Evolutionary conservation across 768 basidiomycete species (phyloP), one percentile per base, ranked within the genome.

Genomic region (Tylopilus cervinicoccineus): DNA sequence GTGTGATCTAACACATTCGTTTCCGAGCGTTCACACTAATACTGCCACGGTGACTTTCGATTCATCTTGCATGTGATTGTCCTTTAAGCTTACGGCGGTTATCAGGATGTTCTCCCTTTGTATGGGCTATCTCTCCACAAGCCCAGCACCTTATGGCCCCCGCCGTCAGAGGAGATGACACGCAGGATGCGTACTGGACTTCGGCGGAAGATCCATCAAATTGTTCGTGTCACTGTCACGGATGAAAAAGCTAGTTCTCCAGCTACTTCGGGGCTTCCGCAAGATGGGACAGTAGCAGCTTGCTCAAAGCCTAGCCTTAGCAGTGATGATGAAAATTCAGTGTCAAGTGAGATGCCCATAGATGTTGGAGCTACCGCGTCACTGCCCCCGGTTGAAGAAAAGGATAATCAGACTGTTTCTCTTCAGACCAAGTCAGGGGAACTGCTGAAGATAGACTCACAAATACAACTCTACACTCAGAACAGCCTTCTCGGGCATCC

Each of bases 1-100:
- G 89, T 88, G 79, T 55, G 86, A 88, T 66, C 69, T 98, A n/a
- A 94, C 91, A 0, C 96, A 98, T 65, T 93, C 90, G 0, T 97
- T 98, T 66, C 89, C 92, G 0, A 92, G 88, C 57, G 78, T 94
- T 38, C 78, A 90, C 59, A 71, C 75, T 32, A 97, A 98, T 64
- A 93, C 90, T 2, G 75, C 79, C 4, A 92, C 93, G 43, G 93
- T 89, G 57, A 54, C 76, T 64, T 42, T 14, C 14, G 12, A 32
- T 22, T 19, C 24, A 16, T 19, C n/a, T 43, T 33, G 5, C 17
- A 4, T 27, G 48, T 33, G 13, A 14, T 28, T 5, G 1, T 32
- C 12, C 0, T 47, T 13, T 28, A 9, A 26, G 28, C 42, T 54
- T 22, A 55, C 20, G 14, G 13, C 6, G 34, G 38, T 7, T 14